Evolutionary conservation across 345 rosid species (phyloP).

Genomic region (Draba incana): DNA sequence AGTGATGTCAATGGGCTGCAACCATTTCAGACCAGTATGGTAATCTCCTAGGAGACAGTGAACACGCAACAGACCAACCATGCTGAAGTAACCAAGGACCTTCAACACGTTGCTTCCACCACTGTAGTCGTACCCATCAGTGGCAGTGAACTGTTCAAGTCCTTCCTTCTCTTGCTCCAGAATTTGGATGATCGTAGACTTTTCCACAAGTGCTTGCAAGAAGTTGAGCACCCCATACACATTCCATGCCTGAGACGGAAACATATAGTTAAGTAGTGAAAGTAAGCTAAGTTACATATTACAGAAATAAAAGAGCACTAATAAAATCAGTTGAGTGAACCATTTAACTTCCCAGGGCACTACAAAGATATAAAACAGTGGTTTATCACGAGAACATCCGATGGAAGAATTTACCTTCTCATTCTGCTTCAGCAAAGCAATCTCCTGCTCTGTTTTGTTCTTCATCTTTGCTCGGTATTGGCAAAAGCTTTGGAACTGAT

Average conservation of each 20-base stretch:
- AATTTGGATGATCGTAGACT: conserved; percentile 81
- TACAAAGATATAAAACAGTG: background rate
- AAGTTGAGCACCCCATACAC: conserved; percentile 97
- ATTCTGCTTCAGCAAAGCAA: conserved; percentile 71
- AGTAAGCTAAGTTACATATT: background rate
- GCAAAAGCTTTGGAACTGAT: conserved; percentile 97
- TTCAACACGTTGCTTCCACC: conserved; percentile 98
- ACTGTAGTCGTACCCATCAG: conserved; percentile 92
- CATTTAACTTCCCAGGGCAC: background rate
- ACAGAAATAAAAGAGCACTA: too few relatives aligned
- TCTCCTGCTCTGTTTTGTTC: conserved; percentile 90
- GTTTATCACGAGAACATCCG: background rate
- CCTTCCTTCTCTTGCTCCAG: conserved; percentile 95
- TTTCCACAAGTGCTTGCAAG: conserved; percentile 98
- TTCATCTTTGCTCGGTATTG: conserved; percentile 96
- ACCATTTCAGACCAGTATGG: conserved; percentile 91
- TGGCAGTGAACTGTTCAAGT: conserved; percentile 88
- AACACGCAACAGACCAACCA: conserved; percentile 93
- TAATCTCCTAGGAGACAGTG: conserved; percentile 97
- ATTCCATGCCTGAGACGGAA: conserved; percentile 76
- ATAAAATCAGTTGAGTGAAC: too few relatives aligned
- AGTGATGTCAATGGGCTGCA: conserved; percentile 88
- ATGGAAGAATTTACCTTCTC: conserved; percentile 58
- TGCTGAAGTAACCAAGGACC: conserved; percentile 96
- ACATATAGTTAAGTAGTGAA: background rate